phyloP scores from a whole-genome alignment of 2,329 filamentous ascomycete species.

The Gliomastix tumulicola region DNA sequence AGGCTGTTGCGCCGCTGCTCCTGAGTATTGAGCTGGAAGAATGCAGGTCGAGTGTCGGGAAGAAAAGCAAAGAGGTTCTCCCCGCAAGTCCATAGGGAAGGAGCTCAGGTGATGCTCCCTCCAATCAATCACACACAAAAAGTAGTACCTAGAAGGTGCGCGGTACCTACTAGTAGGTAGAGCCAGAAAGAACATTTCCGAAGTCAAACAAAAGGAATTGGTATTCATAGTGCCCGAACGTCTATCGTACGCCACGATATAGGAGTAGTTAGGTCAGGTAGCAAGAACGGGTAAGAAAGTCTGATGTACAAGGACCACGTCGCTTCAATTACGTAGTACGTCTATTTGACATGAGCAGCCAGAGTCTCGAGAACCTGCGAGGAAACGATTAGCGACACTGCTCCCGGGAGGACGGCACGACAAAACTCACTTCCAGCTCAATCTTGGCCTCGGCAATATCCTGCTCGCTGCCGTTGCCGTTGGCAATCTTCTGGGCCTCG shows the following conservation, averaged over 20 bases:
- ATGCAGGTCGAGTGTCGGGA: no score
- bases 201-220: not conserved
- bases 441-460: conserved; percentile 99
- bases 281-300: conserved; percentile 8
- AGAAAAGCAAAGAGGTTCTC: no score
- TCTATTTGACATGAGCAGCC: conserved; percentile 75
- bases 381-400: conserved; percentile 1
- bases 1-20: no score
- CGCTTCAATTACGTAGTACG: conserved; percentile 41
- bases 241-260: no score
- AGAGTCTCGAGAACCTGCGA: conserved; percentile 73
- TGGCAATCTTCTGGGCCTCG: conserved; percentile 92
- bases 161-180: no score
- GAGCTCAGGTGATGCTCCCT: no score
- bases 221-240: no score
- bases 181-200: no score
- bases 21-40: no score
- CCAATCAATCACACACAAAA: conserved; percentile 15
- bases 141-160: no score
- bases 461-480: conserved; percentile 86
- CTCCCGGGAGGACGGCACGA: not conserved
- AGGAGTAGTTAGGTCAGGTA: no score
- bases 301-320: conserved; percentile 33
- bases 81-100: no score
- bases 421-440: conserved; percentile 76